Evolutionary conservation across 73 alveolate genomes (phyloP), one percentile per base, ranked within the genome.

Genomic region (Tetrahymena borealis): DNA sequence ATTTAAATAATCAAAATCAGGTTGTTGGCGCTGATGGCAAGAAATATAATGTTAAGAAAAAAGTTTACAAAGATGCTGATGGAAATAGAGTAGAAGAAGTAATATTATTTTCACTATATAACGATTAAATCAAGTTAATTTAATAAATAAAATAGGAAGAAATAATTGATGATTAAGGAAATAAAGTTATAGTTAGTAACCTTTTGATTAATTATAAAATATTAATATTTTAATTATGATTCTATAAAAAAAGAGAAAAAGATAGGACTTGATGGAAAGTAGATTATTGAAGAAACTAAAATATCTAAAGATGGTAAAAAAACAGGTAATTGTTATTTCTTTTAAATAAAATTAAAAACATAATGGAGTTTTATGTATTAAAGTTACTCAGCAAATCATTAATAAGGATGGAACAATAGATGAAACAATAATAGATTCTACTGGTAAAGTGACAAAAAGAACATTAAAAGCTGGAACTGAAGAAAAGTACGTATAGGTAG

Each of bases 41-140:
- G 38, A 93, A 93, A 32, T 20, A 37, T 3, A 85, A 90, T 16
- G 93, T 93, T 12, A 93, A 42, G n/a, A 93, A 93, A 39, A 85
- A 78, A 31, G 91, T 33, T 31, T 93, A 85, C 39, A 37, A 39
- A 79, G 95, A 93, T 93, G 37, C 90, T 32, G 95, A 93, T 24
- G 95, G 95, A 39, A 24, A 60, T n/a, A 92, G 91, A 41, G 32
- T 79, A 31, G 91, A 91, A 39, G 95, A 93, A 85, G 78, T 93
- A 15, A 79, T 40, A 43, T 43, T 43, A n/a, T 1, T 20, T 60
- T 60, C n/a, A n/a, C 11, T 2, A 60, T 20, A 6, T 6, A 15
- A 24, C 28, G 5, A 18, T 10, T 60, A n/a, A n/a, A n/a, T n/a
- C n/a, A n/a, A n/a, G n/a, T n/a, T n/a, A 20, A 43, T 3, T 6